Evolutionary conservation across 2,329 filamentous ascomycete species (phyloP).

Genomic region (Hypoxylon sp.): DNA sequence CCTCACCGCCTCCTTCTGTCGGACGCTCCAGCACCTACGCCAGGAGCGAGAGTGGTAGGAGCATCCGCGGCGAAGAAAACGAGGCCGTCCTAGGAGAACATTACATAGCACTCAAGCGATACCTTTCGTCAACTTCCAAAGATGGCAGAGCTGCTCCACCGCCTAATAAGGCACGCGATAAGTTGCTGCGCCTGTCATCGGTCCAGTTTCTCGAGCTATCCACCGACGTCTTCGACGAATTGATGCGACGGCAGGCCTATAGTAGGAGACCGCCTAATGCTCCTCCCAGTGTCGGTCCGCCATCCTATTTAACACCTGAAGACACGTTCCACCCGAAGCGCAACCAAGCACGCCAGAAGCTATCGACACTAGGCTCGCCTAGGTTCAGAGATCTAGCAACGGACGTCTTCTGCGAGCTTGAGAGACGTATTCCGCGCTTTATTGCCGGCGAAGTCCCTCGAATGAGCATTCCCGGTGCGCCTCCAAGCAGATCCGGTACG

Average conservation of each 20-base stretch:
- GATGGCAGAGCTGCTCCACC: slow-evolving; percentile 80
- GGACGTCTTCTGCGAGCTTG: slow-evolving; percentile 95
- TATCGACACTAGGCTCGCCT: slow-evolving; percentile 87
- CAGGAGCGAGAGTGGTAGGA: slow-evolving; percentile 73
- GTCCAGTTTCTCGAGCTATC: slow-evolving; percentile 98
- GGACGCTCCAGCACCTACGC: slow-evolving; percentile 85
- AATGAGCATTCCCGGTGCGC: slow-evolving; percentile 67
- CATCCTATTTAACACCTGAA: slow-evolving; percentile 84
- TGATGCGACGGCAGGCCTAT: slow-evolving; percentile 83
- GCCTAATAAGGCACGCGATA: slow-evolving; percentile 92
- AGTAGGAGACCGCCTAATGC: slow-evolving; percentile 66
- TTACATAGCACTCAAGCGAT: slow-evolving; percentile 82
- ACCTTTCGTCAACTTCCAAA: slow-evolving; percentile 75
- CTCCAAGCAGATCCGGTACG: slow-evolving; percentile 70
- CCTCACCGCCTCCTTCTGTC: slow-evolving; percentile 90
- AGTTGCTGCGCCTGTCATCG: slow-evolving; percentile 86
- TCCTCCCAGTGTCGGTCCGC: slow-evolving; percentile 64
- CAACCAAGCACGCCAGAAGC: slow-evolving; percentile 95
- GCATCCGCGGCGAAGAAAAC: slow-evolving; percentile 68
- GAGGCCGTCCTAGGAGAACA: slow-evolving; percentile 79
- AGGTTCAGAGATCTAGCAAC: slow-evolving; percentile 93
- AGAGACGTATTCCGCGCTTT: slow-evolving; percentile 88
- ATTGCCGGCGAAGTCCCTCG: slow-evolving; percentile 75
- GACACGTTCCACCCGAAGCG: slow-evolving; percentile 94
- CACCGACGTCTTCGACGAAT: slow-evolving; percentile 96